Evolutionary conservation across 495 filamentous ascomycete genomes (phyloP), one percentile per base, ranked within the genome.

Genomic region (Tuber umbilicatum): DNA sequence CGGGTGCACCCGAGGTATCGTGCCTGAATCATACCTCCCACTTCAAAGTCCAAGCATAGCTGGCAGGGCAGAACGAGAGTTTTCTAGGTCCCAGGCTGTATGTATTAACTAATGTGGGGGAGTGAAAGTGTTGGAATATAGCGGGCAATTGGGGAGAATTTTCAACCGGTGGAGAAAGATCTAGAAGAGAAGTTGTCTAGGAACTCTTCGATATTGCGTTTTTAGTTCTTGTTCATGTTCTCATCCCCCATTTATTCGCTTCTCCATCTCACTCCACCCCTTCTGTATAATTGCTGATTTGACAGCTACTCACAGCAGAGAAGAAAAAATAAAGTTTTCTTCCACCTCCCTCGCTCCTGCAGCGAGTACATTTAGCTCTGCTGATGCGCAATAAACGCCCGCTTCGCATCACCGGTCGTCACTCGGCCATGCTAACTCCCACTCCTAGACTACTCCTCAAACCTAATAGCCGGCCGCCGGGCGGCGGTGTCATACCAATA

Each of bases 361-460:
- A 69, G 67, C 71, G 27, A 77, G 69, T 55, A 39, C 74, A 42
- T 42, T 76, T 35, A 78, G 72, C 43, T 80, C 74, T 38, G 77
- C 73, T 60, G 72, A 77, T 31, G 76, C 78, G 3, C 78, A 79
- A 47, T 78, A 73, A 50, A 73, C 45, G 5, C 1, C 19, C 2
- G 17, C 17, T 47, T 47, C 5, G 23, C 45, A 71, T 78, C 70
- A 70, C 37, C 10, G 35, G 21, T 31, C 16, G 43, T 74, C 64
- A 47, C 70, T 70, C 55, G 39, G 21, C 17, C 37, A 43, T 10
- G 47, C 70, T 60, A 37, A 74, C 12, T 23, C 50, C 14, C 17
- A 37, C 37, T 10, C 10, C 14, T 31, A 79, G 78, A 83, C 73
- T 76, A 76, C 38, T 83, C 83, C 72, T 76, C 75, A n/a, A 73